Evolutionary conservation across 495 filamentous ascomycete genomes (phyloP), one percentile per base, ranked within the genome.

Genomic region (Podospora conica): DNA sequence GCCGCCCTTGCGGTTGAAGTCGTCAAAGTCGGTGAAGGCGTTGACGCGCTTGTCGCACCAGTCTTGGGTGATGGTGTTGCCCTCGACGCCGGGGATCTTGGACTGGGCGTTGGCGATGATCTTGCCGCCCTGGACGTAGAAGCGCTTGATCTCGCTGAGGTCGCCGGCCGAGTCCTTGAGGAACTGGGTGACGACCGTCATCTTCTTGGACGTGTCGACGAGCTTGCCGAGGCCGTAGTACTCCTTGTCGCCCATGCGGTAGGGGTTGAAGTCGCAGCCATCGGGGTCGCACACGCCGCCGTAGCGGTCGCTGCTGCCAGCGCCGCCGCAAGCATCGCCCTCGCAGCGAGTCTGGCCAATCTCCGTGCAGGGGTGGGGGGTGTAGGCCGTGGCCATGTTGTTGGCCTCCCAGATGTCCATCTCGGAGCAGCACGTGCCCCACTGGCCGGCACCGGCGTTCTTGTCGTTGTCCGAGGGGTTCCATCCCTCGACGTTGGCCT

Each of bases 141-240:
- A 81, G 63, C 89, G 88, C 64, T 82, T 84, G 78, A 91, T 87
- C 80, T 89, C 84, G 66, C 73, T 79, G 28, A 90, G 82, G 2
- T 77, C 77, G 66, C 86, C 87, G 15, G 78, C 61, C 2, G 68
- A n/a, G 65, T 74, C 53, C 60, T 75, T 79, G 66, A 83, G 75
- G 74, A 92, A 92, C 73, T 91, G 88, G 23, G 89, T 91, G 60
- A 91, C 88, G 27, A 92, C 87, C 65, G 90, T 93, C 73, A 93
- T 76, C 66, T 85, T 84, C 74, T 83, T 80, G 67, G 75, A 82
- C 66, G 88, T 89, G 77, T 92, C 85, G 73, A 92, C 75, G 12
- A 75, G 87, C 77, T 77, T 79, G 71, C 83, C 83, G 24, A 77
- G 72, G 57, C 87, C 88, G 78, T 84, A 90, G 84, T 88, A 92